phyloP scores from a whole-genome alignment of 2,329 filamentous ascomycete genomes.

The Sporothrix luriei region DNA sequence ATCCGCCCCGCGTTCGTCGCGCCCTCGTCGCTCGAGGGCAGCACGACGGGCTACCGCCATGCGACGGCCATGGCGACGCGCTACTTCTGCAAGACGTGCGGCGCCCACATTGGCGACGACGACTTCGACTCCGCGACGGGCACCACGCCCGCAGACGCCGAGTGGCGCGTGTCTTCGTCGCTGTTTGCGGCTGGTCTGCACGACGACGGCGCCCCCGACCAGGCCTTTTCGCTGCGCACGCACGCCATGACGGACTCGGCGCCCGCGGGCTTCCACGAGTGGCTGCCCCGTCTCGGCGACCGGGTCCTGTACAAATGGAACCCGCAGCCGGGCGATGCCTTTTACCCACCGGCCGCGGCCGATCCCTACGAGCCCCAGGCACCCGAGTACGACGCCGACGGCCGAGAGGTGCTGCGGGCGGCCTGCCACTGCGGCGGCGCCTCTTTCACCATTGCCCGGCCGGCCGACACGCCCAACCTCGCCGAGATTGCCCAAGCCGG shows the following conservation, averaged over 20 bases:
- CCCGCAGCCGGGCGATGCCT: slow-evolving; percentile 3
- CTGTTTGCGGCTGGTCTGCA: slow-evolving; percentile 2
- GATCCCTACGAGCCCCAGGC: not conserved
- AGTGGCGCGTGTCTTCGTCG: slow-evolving; percentile 11
- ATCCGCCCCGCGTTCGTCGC: slow-evolving; percentile 1
- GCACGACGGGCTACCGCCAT: slow-evolving; percentile 12
- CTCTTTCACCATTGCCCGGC: not conserved
- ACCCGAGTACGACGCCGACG: not conserved
- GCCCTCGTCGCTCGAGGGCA: not conserved
- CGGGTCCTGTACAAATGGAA: not conserved
- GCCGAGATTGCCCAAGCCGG: not conserved
- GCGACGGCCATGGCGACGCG: slow-evolving; percentile 3
- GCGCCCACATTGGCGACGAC: slow-evolving; percentile 21
- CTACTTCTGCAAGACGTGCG: slow-evolving; percentile 26
- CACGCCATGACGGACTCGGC: slow-evolving; percentile 7
- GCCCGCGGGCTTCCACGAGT: slow-evolving; percentile 5
- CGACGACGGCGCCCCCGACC: not conserved
- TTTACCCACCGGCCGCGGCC: not conserved
- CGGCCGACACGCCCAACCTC: not conserved
- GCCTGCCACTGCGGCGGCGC: slow-evolving; percentile 6
- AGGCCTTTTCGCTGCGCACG: not conserved
- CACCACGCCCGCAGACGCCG: not conserved
- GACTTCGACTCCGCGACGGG: not conserved
- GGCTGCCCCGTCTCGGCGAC: not conserved
- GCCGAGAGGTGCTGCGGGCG: not conserved